Evolutionary conservation across 1,284 basidiomycete genomes (phyloP).

Genomic region (Coniferiporia sulphurascens): DNA sequence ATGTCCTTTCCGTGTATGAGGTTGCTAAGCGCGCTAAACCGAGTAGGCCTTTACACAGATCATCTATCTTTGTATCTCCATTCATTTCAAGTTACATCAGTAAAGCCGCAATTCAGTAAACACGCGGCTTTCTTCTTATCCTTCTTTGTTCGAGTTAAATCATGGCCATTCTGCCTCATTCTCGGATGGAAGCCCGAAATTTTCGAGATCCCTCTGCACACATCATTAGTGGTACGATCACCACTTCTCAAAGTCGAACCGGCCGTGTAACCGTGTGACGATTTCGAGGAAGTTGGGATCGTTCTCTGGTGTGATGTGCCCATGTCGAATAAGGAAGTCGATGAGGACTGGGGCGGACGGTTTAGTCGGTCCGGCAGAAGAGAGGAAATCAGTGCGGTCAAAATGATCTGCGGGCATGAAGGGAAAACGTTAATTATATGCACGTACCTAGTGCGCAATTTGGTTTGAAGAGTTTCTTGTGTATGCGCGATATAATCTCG

Average conservation of each 20-base stretch:
- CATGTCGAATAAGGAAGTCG: conserved; percentile 79
- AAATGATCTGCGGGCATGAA: neutral
- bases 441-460: conserved; percentile 74
- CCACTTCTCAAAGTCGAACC: conserved; percentile 64
- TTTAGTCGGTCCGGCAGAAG: neutral
- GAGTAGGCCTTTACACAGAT: too few species aligned
- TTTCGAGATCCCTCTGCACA: too few species aligned
- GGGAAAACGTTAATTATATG: neutral
- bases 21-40: too few species aligned
- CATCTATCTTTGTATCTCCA: too few species aligned
- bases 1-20: too few species aligned
- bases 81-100: too few species aligned
- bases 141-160: too few species aligned
- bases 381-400: neutral
- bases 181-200: too few species aligned
- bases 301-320: conserved; percentile 71
- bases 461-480: conserved; percentile 72
- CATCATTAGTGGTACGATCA: neutral
- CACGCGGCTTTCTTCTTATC: too few species aligned
- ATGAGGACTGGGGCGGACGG: conserved; percentile 53
- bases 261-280: conserved; percentile 63
- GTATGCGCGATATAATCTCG: conserved; percentile 52
- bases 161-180: too few species aligned
- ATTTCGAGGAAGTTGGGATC: conserved; percentile 75
- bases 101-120: too few species aligned